These are phyloP conservation scores for Penicillium sp. DNA, from an alignment of 2,329 filamentous ascomycete species.

Conservation along the genomic window DNA sequence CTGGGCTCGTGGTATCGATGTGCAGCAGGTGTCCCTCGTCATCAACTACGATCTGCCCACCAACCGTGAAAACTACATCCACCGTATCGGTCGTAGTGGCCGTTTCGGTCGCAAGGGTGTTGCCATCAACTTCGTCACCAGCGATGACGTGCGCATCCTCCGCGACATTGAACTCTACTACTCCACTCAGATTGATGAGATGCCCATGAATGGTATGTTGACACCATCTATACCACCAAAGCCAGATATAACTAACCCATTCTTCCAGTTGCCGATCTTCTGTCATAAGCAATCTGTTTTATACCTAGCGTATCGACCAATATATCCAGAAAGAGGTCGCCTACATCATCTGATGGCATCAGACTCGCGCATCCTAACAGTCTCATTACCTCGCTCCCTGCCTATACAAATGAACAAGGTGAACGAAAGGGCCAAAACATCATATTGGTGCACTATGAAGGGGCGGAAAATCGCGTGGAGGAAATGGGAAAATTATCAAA, in stretches of 20 bases:
- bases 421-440: too few species aligned
- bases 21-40: slow-evolving; percentile 97
- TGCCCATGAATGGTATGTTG: slow-evolving; percentile 84
- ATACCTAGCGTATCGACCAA: too few species aligned
- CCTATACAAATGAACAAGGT: too few species aligned
- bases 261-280: slow-evolving; percentile 29
- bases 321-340: too few species aligned
- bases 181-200: slow-evolving; percentile 99
- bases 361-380: too few species aligned
- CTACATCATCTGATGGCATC: too few species aligned
- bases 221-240: slow-evolving; percentile 31
- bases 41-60: slow-evolving; percentile 99
- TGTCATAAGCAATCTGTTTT: too few species aligned
- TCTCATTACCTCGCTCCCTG: too few species aligned
- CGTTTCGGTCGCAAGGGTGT: slow-evolving; percentile 99
- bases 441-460: too few species aligned
- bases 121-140: slow-evolving; percentile 99
- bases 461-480: too few species aligned
- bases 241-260: neutral
- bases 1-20: slow-evolving; percentile 97
- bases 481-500: too few species aligned
- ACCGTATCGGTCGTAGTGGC: slow-evolving; percentile 98
- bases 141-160: slow-evolving; percentile 99
- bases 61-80: too few species aligned
- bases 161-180: slow-evolving; percentile 99